Evolutionary conservation across 2,329 filamentous ascomycete species (phyloP), one percentile per base, ranked within the genome.

Genomic region (Calonectria naviculata): DNA sequence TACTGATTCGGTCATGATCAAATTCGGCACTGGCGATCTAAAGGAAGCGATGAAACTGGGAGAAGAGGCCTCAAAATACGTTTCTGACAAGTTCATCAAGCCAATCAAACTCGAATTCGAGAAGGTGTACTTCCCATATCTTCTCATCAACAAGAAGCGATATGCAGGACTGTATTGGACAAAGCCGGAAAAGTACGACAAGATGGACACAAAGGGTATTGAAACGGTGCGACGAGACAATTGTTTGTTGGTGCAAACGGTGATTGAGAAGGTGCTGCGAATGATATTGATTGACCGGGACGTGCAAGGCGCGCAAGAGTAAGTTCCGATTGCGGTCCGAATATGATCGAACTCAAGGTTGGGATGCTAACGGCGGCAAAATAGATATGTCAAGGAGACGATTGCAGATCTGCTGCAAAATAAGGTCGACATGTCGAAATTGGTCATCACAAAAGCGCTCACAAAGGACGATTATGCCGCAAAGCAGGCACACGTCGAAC

Each of bases 171-270:
- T 99, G 36, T 98, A 95, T 85, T 99, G 95, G 95, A 99, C 97
- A 6, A 97, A 93, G 75, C 91, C 96, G 0, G 90, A 96, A 47
- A 98, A 98, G 84, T 97, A 93, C 83, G 97, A 99, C 89, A 99
- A 98, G 88, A 99, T 99, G 97, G 97, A 99, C 84, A 98, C 95
- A 71, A 99, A 99, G 83, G 97, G 97, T 88, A 98, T 99, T 76
- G 97, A 99, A 84, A 99, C 97, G 4, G 97, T 99, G 56, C 93
- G 97, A 76, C 90, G 97, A 88, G 97, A 99, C 83, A 99, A 99
- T 81, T 99, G 97, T 81, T 88, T 97, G 64, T 86, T 99, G 71
- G 97, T 98, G 19, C 96, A 98, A 83, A 98, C 94, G 4, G 97
- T 98, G 70, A 98, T 99, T 79, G 97, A 99, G 84, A 98, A 97